Evolutionary conservation across 257 asterid species (phyloP).

Genomic region (Galeopsis tetrahit): DNA sequence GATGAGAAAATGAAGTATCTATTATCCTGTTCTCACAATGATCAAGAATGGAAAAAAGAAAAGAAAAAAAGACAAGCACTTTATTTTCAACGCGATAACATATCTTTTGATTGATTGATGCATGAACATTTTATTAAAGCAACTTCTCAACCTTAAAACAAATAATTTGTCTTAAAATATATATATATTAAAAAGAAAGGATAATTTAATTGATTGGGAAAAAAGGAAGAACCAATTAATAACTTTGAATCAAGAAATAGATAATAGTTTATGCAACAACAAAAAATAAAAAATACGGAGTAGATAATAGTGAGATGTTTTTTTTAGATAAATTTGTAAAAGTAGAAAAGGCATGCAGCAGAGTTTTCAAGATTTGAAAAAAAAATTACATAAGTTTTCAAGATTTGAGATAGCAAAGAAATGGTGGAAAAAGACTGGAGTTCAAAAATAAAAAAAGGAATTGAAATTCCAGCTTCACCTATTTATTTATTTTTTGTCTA

Average conservation of each 20-base stretch:
- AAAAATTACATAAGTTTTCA: not conserved
- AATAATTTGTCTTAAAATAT: no score
- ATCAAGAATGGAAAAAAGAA: no score
- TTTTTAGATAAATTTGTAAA: conserved; percentile 16
- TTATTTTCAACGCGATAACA: no score
- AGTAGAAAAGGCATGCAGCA: conserved; percentile 16
- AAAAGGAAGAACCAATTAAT: conserved; percentile 19
- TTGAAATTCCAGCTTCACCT: not conserved
- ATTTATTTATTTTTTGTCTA: conserved; percentile 3
- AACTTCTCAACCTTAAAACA: not conserved
- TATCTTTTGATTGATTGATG: no score
- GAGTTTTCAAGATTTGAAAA: conserved; percentile 25
- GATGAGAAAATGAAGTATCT: no score
- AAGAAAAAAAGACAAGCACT: no score
- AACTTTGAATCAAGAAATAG: conserved; percentile 7
- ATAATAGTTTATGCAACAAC: not conserved
- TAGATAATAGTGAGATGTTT: conserved; percentile 28
- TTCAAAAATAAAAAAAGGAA: conserved; percentile 26
- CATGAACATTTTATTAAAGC: not conserved
- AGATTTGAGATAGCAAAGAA: conserved; percentile 21
- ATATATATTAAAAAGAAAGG: not conserved
- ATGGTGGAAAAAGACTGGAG: not conserved
- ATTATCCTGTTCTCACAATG: no score
- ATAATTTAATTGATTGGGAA: conserved; percentile 1
- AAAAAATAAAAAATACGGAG: no score